Conservation (phyloP, 1,284 basidiomycete species). For the Heterobasidion parviporum region DNA sequence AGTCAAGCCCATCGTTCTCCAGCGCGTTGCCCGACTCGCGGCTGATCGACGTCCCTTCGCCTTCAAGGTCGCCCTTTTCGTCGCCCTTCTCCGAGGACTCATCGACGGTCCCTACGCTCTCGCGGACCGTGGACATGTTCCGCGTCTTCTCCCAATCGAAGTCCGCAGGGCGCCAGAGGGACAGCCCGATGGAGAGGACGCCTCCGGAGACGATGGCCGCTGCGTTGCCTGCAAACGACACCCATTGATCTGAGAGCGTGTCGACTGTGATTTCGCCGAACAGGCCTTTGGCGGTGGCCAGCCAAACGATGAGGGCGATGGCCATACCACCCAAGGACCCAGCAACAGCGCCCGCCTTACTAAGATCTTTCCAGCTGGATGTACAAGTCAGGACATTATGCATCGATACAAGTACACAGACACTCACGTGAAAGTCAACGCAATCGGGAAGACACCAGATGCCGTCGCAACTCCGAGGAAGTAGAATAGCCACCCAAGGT, state of each 20-base stretch:
- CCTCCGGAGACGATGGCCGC: slow-evolving; percentile 36
- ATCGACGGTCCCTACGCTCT: background rate
- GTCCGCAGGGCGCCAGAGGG: slow-evolving; percentile 28
- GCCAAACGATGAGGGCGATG: slow-evolving; percentile 38
- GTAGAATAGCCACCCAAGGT: slow-evolving; percentile 16
- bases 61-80: slow-evolving; percentile 1
- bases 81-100: background rate
- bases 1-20: slow-evolving; percentile 12
- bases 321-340: slow-evolving; percentile 36
- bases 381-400: background rate
- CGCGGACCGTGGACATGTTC: slow-evolving; percentile 7
- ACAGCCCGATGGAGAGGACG: slow-evolving; percentile 33
- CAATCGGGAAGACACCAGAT: slow-evolving; percentile 25
- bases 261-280: slow-evolving; percentile 32
- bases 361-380: slow-evolving; percentile 13
- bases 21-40: background rate
- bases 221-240: slow-evolving; percentile 35
- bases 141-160: slow-evolving; percentile 28
- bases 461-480: slow-evolving; percentile 25
- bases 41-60: background rate
- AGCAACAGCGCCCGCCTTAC: slow-evolving; percentile 21
- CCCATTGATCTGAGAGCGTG: slow-evolving; percentile 22
- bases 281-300: slow-evolving; percentile 31
- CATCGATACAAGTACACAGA: background rate
- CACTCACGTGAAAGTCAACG: slow-evolving; percentile 13